Percentiles rank a stretch among this genome's conserved stretches.
These are phyloP conservation scores for Gomphus bonarii DNA, from an alignment of 1,284 basidiomycete species.

Conservation along the genomic window DNA sequence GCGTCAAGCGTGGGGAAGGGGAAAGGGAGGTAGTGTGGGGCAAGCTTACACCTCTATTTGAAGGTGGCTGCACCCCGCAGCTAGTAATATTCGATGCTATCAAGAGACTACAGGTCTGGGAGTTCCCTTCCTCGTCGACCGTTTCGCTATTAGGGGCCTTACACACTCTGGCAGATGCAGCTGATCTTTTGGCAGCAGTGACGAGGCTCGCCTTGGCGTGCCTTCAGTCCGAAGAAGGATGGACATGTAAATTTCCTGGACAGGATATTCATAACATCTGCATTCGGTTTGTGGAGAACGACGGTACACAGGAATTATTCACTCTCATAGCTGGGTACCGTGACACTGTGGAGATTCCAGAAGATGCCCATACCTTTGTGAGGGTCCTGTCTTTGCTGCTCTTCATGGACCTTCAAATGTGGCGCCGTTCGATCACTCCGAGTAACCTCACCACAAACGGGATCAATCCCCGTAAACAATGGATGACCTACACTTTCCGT, in stretches of 20 bases:
- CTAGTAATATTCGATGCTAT: background rate
- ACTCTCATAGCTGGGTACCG: background rate
- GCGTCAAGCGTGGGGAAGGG: slow-evolving; percentile 49
- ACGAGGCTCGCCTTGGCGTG: slow-evolving; percentile 58
- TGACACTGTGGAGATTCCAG: slow-evolving; percentile 14
- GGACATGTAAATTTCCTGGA: slow-evolving; percentile 25
- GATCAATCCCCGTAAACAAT: slow-evolving; percentile 30
- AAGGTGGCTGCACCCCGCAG: background rate
- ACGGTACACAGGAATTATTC: background rate
- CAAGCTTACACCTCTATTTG: slow-evolving; percentile 1
- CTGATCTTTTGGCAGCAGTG: slow-evolving; percentile 32
- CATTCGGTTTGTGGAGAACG: background rate
- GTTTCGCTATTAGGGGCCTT: background rate
- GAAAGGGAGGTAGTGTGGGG: slow-evolving; percentile 38
- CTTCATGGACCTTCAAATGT: slow-evolving; percentile 44
- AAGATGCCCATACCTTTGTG: slow-evolving; percentile 28
- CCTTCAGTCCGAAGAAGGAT: slow-evolving; percentile 28
- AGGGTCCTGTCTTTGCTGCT: slow-evolving; percentile 46
- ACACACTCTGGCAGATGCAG: slow-evolving; percentile 9
- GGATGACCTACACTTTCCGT: slow-evolving; percentile 54
- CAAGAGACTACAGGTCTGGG: background rate
- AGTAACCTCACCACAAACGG: slow-evolving; percentile 20
- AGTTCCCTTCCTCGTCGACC: background rate
- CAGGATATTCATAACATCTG: slow-evolving; percentile 1
- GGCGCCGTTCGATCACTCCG: slow-evolving; percentile 25